Base-by-base conservation (phyloP, 2,329 filamentous ascomycete species). In the Epichloe elymi region DNA sequence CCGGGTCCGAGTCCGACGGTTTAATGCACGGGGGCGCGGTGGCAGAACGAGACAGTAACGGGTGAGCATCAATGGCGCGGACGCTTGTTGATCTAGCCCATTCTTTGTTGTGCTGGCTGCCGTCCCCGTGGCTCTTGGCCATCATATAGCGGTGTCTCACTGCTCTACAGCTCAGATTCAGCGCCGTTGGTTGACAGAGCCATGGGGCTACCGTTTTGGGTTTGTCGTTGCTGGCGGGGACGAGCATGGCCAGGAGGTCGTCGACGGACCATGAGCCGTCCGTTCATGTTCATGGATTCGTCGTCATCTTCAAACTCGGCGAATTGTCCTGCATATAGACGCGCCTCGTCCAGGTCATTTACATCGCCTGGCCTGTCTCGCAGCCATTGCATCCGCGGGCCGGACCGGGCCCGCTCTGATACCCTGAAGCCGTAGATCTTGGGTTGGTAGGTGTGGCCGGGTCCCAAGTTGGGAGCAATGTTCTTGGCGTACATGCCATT, bases 401-500 rank as follows among this genome's bases (percentile, higher is more conserved):
- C 93, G 23, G 87, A 89, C 58, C 86, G 82, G 41, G 93, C 88
- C 52, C 90, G 77, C 68, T 97, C 93, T 17, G 87, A 91, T 20
- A 98, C 93, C 55, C 86, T 81, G 73, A 98, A 98, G 30, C 93
- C 93, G 69, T 97, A 98, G 65, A 98, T 97, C 58, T 84, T 86
- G 53, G 93, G 89, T 64, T 96, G 88, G 69, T 97, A 97, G 61
- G 96, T 88, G 65, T 83, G 88, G 53, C 82, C 81, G 46, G 73
- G 73, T 11, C 93, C 93, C 3, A 98, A 75, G 1, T 89, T 88
- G 0, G 93, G 90, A 1, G 86, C 90, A 57, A 96, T 85, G 66
- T 97, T 98, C 59, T 82, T 78, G 4, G 86, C 80, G 56, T 87
- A 83, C 61, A 96, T 82, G 61, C 93, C 93, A 66, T 98, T 97